Evolutionary conservation across 306 rosid species (phyloP).

Genomic region (Glycine tomentella): DNA sequence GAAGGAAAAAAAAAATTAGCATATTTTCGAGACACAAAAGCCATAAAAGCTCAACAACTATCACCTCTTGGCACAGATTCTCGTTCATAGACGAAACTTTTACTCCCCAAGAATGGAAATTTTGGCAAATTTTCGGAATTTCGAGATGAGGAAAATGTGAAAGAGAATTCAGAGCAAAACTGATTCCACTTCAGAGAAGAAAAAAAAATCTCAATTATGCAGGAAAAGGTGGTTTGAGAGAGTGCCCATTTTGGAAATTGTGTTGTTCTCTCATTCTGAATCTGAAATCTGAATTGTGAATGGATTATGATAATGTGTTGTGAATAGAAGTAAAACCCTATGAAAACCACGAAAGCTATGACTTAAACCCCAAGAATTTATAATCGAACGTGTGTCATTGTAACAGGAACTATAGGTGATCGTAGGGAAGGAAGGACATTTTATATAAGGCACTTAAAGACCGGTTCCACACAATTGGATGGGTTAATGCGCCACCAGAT

Average conservation of each 20-base stretch:
- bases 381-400: slow-evolving; percentile 62
- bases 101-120: slow-evolving; percentile 41
- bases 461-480: slow-evolving; percentile 73
- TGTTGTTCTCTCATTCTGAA: background rate
- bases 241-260: slow-evolving; percentile 42
- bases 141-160: slow-evolving; percentile 8
- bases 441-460: slow-evolving; percentile 67
- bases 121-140: background rate
- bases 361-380: slow-evolving; percentile 87
- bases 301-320: background rate
- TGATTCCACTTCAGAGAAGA: slow-evolving; percentile 24
- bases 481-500: slow-evolving; percentile 53
- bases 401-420: slow-evolving; percentile 68
- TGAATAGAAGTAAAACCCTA: slow-evolving; percentile 76
- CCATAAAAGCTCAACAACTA: slow-evolving; percentile 42
- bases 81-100: slow-evolving; percentile 51
- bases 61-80: slow-evolving; percentile 58
- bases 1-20: slow-evolving; percentile 38
- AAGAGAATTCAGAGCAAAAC: slow-evolving; percentile 42
- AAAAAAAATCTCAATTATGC: background rate
- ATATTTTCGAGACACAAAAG: slow-evolving; percentile 41
- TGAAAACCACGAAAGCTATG: slow-evolving; percentile 62
- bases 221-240: slow-evolving; percentile 42
- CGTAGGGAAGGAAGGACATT: slow-evolving; percentile 52
- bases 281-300: background rate